Evolutionary conservation across 139 green algal genomes (phyloP).

Genomic region (Chlorella vulgaris): DNA sequence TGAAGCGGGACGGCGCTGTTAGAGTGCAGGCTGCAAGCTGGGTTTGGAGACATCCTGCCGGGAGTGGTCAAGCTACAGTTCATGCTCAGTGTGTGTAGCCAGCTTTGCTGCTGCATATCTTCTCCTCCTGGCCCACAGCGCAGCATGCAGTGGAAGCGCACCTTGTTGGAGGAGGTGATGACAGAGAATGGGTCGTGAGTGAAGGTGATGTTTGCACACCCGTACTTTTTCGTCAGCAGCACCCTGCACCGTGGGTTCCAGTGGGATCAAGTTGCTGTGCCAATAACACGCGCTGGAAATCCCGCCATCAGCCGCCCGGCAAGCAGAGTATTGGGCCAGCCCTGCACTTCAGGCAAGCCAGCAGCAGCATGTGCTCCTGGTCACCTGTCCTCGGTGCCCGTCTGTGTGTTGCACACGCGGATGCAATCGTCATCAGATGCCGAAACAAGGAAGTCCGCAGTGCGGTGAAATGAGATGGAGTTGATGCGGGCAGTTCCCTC

Average conservation of each 20-base stretch:
- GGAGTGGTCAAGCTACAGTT: no score
- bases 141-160: constrained; percentile 18
- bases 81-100: no score
- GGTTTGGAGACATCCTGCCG: not conserved
- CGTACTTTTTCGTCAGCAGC: constrained; percentile 87
- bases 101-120: no score
- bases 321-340: no score
- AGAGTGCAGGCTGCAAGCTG: not conserved
- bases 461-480: constrained; percentile 88
- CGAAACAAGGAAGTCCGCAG: constrained; percentile 85
- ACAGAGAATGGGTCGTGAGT: constrained; percentile 78
- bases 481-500: constrained; percentile 73
- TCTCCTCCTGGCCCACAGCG: no score
- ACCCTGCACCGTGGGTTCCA: no score
- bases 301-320: no score
- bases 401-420: constrained; percentile 79
- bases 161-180: constrained; percentile 86
- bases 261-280: no score
- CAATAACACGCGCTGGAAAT: no score
- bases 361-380: no score
- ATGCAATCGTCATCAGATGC: constrained; percentile 86
- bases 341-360: no score
- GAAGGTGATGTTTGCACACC: constrained; percentile 75
- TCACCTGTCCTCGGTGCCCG: constrained; percentile 43
- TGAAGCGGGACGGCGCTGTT: not conserved